Conservation (phyloP, 2,329 filamentous ascomycete species). For the Botrytis hyacinthi region DNA sequence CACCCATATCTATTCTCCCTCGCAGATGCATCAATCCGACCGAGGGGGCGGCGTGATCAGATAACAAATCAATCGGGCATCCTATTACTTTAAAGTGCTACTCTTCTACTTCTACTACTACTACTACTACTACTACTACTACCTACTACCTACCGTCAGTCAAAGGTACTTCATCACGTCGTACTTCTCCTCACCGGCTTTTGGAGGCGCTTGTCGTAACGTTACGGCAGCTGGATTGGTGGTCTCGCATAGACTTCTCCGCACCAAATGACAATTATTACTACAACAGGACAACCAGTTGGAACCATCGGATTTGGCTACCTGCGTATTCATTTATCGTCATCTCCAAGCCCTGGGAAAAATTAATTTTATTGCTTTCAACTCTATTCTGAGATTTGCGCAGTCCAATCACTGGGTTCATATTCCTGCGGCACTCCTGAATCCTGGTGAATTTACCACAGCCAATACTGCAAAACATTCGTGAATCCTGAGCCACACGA, state of each 20-base stretch:
- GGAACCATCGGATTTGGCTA: constrained; percentile 10
- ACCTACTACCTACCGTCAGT: neutral
- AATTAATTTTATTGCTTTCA: neutral
- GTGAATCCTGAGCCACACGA: neutral
- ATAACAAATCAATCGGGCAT: neutral
- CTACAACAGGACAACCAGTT: constrained; percentile 5
- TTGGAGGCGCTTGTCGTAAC: constrained; percentile 10
- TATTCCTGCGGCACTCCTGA: constrained; percentile 18
- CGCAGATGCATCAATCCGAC: neutral
- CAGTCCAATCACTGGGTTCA: constrained; percentile 4
- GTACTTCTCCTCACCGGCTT: neutral
- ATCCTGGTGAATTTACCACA: constrained; percentile 3
- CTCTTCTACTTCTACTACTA: neutral
- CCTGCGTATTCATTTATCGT: constrained; percentile 25
- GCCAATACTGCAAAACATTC: neutral
- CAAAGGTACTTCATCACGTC: neutral
- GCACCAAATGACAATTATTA: constrained; percentile 13
- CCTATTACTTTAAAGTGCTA: neutral
- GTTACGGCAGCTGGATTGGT: constrained; percentile 12
- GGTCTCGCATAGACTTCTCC: constrained; percentile 5
- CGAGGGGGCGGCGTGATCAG: neutral
- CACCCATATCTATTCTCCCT: neutral
- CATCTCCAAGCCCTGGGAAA: neutral
- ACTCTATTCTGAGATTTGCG: constrained; percentile 17
- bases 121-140: too few relatives aligned